Evolutionary conservation across 441 rosid species (phyloP).

Genomic region (Corymbia citriodora): DNA sequence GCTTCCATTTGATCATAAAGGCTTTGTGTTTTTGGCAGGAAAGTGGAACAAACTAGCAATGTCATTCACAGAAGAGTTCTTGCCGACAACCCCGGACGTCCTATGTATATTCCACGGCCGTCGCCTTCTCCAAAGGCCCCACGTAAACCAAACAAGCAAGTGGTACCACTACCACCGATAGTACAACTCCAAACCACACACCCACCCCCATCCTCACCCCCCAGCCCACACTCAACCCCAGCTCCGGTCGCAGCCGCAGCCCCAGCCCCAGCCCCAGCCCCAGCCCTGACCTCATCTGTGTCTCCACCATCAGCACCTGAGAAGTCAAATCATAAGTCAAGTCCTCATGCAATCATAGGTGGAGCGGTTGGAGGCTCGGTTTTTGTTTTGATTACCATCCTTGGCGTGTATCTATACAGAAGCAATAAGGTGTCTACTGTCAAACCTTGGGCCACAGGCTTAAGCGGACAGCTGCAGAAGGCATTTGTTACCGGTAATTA

Average conservation of each 20-base stretch:
- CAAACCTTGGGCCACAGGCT: constrained; percentile 68
- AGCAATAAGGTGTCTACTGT: constrained; percentile 32
- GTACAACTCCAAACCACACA: accelerated
- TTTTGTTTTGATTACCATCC: constrained; percentile 19
- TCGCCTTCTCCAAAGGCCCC: not conserved
- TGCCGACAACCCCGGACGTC: not conserved
- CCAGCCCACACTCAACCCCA: not conserved
- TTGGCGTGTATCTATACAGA: constrained; percentile 22
- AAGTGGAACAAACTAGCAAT: not conserved
- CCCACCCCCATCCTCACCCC: too few species aligned
- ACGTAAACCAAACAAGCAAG: accelerated
- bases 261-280: not conserved
- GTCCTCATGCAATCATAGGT: constrained; percentile 11
- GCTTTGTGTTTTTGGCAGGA: not conserved
- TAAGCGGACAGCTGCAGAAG: constrained; percentile 69
- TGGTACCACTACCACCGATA: not conserved
- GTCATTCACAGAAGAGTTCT: not conserved
- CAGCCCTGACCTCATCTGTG: not conserved
- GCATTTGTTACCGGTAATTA: constrained; percentile 53
- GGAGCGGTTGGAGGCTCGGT: constrained; percentile 12
- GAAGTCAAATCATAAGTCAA: not conserved
- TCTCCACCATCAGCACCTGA: not conserved
- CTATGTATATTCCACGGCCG: not conserved
- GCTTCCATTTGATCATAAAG: not conserved
- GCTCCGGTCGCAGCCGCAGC: not conserved